phyloP scores from a whole-genome alignment of 805 yeast species.

The Zygoascus flipseniorum region DNA sequence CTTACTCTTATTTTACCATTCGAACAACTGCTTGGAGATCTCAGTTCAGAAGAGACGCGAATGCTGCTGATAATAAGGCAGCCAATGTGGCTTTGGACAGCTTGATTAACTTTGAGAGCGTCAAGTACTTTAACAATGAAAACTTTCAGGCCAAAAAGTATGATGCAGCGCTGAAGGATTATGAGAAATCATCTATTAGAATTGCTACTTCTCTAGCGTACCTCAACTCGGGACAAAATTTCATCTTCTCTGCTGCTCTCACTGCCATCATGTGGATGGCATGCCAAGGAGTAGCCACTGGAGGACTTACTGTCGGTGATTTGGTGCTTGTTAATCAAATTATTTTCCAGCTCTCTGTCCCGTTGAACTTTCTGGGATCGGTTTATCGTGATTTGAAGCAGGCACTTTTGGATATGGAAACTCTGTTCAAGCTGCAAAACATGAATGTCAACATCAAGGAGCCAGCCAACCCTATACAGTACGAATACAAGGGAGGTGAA shows the following conservation, averaged over 20 bases:
- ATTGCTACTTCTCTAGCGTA: slow-evolving; percentile 72
- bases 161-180: slow-evolving; percentile 60
- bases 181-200: slow-evolving; percentile 61
- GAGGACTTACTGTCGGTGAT: slow-evolving; percentile 85
- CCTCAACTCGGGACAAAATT: slow-evolving; percentile 68
- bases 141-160: slow-evolving; percentile 69
- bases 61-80: slow-evolving; percentile 91
- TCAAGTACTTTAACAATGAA: slow-evolving; percentile 91
- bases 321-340: slow-evolving; percentile 89
- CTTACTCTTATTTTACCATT: slow-evolving; percentile 81
- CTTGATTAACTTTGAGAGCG: slow-evolving; percentile 87
- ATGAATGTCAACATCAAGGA: slow-evolving; percentile 61
- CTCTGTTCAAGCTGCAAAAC: slow-evolving; percentile 76
- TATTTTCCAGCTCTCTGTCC: slow-evolving; percentile 92
- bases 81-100: slow-evolving; percentile 93
- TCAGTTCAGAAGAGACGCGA: slow-evolving; percentile 78
- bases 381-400: slow-evolving; percentile 94
- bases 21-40: slow-evolving; percentile 96
- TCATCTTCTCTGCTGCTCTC: slow-evolving; percentile 76
- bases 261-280: slow-evolving; percentile 99
- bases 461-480: slow-evolving; percentile 51
- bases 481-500: slow-evolving; percentile 61
- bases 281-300: slow-evolving; percentile 81
- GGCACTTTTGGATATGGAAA: slow-evolving; percentile 91
- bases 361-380: slow-evolving; percentile 87